Evolutionary conservation across 2,329 filamentous ascomycete genomes (phyloP), one percentile per base, ranked within the genome.

Genomic region (Botryotinia narcissicola): DNA sequence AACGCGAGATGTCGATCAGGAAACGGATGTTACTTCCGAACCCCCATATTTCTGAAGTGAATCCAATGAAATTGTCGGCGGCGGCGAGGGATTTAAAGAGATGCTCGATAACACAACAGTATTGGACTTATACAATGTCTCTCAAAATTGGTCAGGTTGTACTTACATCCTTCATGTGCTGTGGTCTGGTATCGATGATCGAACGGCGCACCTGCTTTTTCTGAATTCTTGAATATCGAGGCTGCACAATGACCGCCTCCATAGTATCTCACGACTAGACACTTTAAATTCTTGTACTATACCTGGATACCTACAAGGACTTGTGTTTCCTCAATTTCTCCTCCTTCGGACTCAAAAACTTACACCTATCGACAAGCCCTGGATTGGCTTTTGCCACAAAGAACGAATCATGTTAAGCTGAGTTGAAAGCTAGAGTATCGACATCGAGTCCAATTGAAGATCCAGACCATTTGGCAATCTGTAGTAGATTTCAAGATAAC

Each of bases 321-420:
- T 40, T 54, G 46, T 40, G 46, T 10, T 67, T 37, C 37, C 4
- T 22, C 44, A n/a, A n/a, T 29, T 37, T n/a, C 35, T 48, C 35
- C 35, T 35, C 51, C 35, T 59, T 44, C 37, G 25, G 29, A n/a
- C 22, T 25, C 4, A n/a, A 44, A 22, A 7, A 7, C 9, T 46
- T n/a, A n/a, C 40, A 32, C 61, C n/a, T 46, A 14, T 40, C 40
- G n/a, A 64, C 29, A 48, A 46, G 62, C 32, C n/a, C 12, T 32
- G 25, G 29, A 29, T 12, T 37, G 20, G 29, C 67, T 32, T 44
- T 44, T 32, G 25, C 67, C 67, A 35, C 51, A 3, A n/a, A 16
- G 40, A 44, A n/a, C 67, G 37, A 70, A 70, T 60, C 46, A 44
- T 59, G 4, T n/a, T 22, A n/a, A 35, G 67, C 37, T 70, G 51